These are phyloP conservation scores for Tetragonia tetragonoides DNA, from an alignment of 148 eudicot species.

Conservation along the genomic window DNA sequence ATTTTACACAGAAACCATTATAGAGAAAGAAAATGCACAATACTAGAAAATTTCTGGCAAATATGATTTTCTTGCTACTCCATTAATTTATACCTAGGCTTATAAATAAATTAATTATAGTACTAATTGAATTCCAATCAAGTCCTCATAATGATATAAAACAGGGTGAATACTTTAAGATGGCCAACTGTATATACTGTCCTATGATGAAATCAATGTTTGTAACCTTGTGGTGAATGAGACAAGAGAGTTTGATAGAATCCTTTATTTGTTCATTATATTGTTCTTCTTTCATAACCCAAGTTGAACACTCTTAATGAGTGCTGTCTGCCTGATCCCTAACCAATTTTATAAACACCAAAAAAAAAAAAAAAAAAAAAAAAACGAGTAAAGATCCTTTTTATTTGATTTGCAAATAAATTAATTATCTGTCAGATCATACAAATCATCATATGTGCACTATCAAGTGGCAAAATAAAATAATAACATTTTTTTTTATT, in stretches of 20 bases:
- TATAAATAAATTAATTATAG: neutral
- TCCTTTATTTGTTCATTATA: neutral
- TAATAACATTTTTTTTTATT: neutral
- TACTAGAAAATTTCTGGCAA: too few relatives aligned
- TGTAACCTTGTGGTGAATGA: constrained; percentile 23
- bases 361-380: neutral
- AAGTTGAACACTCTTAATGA: constrained; percentile 4
- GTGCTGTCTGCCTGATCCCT: constrained; percentile 14
- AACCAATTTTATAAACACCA: neutral
- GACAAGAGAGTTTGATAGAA: constrained; percentile 8
- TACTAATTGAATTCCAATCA: neutral
- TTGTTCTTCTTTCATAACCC: neutral
- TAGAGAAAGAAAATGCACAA: too few relatives aligned
- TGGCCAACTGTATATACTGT: neutral
- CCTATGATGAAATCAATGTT: constrained; percentile 24
- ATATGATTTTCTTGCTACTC: too few relatives aligned
- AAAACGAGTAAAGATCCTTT: neutral
- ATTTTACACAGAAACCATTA: too few relatives aligned
- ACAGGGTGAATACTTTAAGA: neutral
- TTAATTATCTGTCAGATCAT: constrained; percentile 3
- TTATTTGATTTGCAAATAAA: neutral
- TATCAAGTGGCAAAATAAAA: constrained; percentile 19
- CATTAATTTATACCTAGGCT: neutral
- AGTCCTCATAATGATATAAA: neutral
- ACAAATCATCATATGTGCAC: constrained; percentile 1